Conservation (phyloP, 208 protist species). For the Acanthamoeba healyi region DNA sequence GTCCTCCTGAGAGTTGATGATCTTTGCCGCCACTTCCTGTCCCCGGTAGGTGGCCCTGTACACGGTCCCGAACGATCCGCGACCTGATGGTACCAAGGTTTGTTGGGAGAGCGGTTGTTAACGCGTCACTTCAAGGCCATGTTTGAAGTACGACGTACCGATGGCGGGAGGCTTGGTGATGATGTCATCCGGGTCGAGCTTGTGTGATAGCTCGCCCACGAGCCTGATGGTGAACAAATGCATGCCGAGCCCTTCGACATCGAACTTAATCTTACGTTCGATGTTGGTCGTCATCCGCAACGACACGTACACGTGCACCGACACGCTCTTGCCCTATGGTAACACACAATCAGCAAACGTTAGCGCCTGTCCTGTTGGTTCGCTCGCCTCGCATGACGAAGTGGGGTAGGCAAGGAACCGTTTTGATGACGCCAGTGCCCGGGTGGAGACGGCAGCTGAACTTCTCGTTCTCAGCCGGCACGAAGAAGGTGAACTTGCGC, state of each 20-base stretch:
- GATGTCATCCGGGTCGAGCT: slow-evolving; percentile 71
- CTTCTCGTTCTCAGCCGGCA: slow-evolving; percentile 56
- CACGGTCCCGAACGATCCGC: slow-evolving; percentile 44
- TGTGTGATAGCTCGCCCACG: slow-evolving; percentile 25
- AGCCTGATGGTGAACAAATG: slow-evolving; percentile 48
- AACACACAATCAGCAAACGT: neutral
- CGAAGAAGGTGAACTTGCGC: slow-evolving; percentile 72
- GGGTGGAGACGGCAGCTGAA: slow-evolving; percentile 52
- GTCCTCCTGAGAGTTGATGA: slow-evolving; percentile 51
- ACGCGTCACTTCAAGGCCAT: too few species aligned
- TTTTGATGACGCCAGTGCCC: slow-evolving; percentile 11
- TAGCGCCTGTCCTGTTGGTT: too few species aligned
- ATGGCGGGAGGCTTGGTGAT: slow-evolving; percentile 46
- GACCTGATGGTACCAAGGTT: neutral
- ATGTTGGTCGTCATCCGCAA: slow-evolving; percentile 46
- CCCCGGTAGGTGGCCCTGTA: slow-evolving; percentile 61
- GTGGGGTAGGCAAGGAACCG: too few species aligned
- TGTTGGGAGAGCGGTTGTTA: too few species aligned
- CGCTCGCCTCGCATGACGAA: too few species aligned
- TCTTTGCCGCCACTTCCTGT: slow-evolving; percentile 54
- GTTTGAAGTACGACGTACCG: slow-evolving; percentile 15
- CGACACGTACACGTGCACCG: slow-evolving; percentile 41
- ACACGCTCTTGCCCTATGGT: slow-evolving; percentile 5
- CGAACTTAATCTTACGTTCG: slow-evolving; percentile 43
- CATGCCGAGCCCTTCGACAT: slow-evolving; percentile 40